phyloP scores from a whole-genome alignment of 2,329 filamentous ascomycete species.

The Pseudomassariella vexata region DNA sequence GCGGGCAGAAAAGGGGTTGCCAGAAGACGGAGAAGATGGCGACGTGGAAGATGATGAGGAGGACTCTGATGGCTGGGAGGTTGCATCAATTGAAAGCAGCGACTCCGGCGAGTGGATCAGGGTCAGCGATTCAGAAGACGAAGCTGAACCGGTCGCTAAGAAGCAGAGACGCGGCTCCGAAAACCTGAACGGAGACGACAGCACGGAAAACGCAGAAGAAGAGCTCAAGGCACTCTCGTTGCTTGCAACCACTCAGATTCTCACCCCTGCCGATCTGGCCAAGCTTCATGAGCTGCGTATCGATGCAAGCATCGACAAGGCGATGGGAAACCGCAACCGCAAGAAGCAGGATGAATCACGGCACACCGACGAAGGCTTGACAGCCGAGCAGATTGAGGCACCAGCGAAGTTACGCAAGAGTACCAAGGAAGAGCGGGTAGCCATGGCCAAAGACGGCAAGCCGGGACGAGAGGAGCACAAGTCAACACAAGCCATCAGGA shows the following conservation, averaged over 20 bases:
- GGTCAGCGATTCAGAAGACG: conserved; percentile 78
- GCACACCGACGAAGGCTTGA: conserved; percentile 82
- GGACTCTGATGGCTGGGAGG: conserved; percentile 55
- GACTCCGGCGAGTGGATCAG: conserved; percentile 91
- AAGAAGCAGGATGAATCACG: conserved; percentile 46
- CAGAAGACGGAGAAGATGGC: conserved; percentile 55
- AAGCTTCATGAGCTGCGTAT: conserved; percentile 86
- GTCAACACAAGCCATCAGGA: conserved; percentile 75
- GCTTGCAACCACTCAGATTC: conserved; percentile 86
- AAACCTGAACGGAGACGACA: conserved; percentile 24
- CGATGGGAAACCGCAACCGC: conserved; percentile 43
- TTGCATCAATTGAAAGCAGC: conserved; percentile 52
- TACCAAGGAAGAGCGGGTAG: conserved; percentile 85
- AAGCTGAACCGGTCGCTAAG: conserved; percentile 64
- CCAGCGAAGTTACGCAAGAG: conserved; percentile 74
- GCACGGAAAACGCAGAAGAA: conserved; percentile 19
- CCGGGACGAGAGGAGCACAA: conserved; percentile 75
- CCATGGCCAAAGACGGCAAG: conserved; percentile 76
- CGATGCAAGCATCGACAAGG: conserved; percentile 64
- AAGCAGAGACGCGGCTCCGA: conserved; percentile 48
- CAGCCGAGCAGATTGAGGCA: conserved; percentile 86
- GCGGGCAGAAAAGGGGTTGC: conserved; percentile 61
- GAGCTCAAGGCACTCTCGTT: conserved; percentile 54
- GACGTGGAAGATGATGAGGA: conserved; percentile 55
- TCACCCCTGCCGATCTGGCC: conserved; percentile 92